A percentile compares a stretch with the other conserved stretches of the same genome.
Conservation (phyloP, 805 yeast species). For the Saturnispora saitoi region DNA sequence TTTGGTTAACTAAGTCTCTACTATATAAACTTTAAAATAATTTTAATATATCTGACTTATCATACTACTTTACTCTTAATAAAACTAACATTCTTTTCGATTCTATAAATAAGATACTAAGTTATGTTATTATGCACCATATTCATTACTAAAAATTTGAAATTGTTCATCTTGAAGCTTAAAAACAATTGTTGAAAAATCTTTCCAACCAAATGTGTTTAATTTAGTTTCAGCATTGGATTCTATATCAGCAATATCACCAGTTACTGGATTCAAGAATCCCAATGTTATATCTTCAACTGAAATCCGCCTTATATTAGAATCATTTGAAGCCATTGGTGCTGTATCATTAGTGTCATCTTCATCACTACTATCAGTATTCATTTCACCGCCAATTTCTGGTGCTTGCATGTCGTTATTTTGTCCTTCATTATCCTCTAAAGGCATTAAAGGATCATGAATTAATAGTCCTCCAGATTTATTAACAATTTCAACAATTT, state of each 20-base stretch:
- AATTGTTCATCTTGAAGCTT: conserved; percentile 33
- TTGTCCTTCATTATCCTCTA: conserved; percentile 21
- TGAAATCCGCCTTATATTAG: conserved; percentile 16
- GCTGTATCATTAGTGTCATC: conserved; percentile 16
- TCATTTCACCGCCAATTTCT: conserved; percentile 15
- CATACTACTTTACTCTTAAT: background rate
- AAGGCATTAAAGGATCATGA: conserved; percentile 22
- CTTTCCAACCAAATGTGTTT: conserved; percentile 28
- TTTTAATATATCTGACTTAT: background rate
- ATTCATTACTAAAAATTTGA: conserved; percentile 10
- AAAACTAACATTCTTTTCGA: background rate
- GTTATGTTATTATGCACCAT: background rate
- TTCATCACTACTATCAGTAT: conserved; percentile 29
- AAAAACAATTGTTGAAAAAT: conserved; percentile 37
- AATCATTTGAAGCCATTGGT: conserved; percentile 15
- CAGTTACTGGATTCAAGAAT: conserved; percentile 30
- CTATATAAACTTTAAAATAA: background rate
- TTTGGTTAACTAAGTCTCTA: conserved; percentile 77
- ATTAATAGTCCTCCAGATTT: conserved; percentile 40
- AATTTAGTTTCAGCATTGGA: conserved; percentile 24
- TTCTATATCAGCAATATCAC: conserved; percentile 17
- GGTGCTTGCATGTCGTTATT: conserved; percentile 34
- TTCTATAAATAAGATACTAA: background rate
- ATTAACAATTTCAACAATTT: conserved; percentile 33
- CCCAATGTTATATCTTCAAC: conserved; percentile 31